Evolutionary conservation across 257 asterid genomes (phyloP), one percentile per base, ranked within the genome.

Genomic region (Fraxinus americana): DNA sequence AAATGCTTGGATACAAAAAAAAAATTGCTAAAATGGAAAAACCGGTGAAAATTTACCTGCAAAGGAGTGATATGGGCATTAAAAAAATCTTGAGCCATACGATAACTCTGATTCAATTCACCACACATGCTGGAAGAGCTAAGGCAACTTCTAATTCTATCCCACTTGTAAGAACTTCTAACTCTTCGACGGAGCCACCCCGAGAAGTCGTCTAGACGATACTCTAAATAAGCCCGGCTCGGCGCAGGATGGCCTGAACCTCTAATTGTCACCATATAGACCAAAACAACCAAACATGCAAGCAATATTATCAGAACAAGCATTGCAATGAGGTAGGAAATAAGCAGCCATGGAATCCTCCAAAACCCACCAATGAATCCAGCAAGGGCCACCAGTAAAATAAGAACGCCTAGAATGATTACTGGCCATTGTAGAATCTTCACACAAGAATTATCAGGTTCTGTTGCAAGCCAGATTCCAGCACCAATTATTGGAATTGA

Each of bases 21-120:
- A 41, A 45, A 13, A 38, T 32, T 57, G 27, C 25, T 29, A 52
- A 75, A 69, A n/a, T 19, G 7, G 45, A 48, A 73, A 50, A 38
- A 66, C 3, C 7, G 9, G 5, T 1, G n/a, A 54, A 30, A 25
- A 30, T 36, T n/a, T 81, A 94, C 98, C 96, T 94, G 97, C 81
- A 94, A 65, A 0, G 98, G 97, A 45, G 75, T 88, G 80, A 94
- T 88, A 67, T 70, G 93, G 6, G 97, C 97, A 82, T 90, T 84
- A 83, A 94, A 94, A 87, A 94, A 94, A 91, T 94, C 97, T 85
- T 91, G 98, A 72, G 98, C 96, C 93, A 87, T 88, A 2, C 86
- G 75, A 41, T 91, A 94, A 38, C 88, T 94, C 88, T 94, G 97
- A 52, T 89, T 94, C 85, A 94, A 66, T 86, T 90, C 91, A 21